Percentiles rank a stretch among this genome's conserved stretches.
Conservation (phyloP, 2,329 filamentous ascomycete species). For the Cadophora sp. region DNA sequence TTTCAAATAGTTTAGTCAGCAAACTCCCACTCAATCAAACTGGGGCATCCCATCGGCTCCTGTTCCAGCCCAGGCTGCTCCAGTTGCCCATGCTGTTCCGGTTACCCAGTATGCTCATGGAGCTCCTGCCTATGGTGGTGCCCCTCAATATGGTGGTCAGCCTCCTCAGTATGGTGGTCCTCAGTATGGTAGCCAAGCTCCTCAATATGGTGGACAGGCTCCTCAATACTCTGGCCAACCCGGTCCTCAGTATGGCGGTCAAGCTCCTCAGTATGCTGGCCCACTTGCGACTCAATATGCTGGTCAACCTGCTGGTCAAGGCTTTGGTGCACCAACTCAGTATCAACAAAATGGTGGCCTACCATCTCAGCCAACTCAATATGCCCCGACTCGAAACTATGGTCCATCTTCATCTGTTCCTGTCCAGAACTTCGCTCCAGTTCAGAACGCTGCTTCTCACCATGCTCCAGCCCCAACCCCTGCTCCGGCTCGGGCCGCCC, state of each 20-base stretch:
- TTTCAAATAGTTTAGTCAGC: neutral
- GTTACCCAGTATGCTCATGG: neutral
- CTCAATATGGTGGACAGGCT: neutral
- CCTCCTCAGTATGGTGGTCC: neutral
- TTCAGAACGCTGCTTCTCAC: neutral
- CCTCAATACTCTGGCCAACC: slow-evolving; percentile 1
- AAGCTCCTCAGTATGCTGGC: too few species aligned
- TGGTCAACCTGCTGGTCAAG: neutral
- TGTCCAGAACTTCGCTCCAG: neutral
- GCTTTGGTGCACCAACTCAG: neutral
- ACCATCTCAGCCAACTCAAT: neutral
- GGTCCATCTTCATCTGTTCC: neutral
- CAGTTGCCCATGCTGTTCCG: slow-evolving; percentile 1
- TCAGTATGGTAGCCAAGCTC: slow-evolving; percentile 10
- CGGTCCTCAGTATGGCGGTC: neutral
- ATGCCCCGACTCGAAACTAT: neutral
- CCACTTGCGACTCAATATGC: neutral
- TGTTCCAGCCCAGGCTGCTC: slow-evolving; percentile 5
- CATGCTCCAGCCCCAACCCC: neutral
- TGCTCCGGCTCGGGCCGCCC: neutral
- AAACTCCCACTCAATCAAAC: slow-evolving; percentile 1
- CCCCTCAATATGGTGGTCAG: neutral
- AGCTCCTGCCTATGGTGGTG: neutral
- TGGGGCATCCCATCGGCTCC: slow-evolving; percentile 15
- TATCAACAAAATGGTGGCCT: neutral